These are phyloP conservation scores for Monosporascus sp. DNA, from an alignment of 2,329 filamentous ascomycete species.

Conservation along the genomic window DNA sequence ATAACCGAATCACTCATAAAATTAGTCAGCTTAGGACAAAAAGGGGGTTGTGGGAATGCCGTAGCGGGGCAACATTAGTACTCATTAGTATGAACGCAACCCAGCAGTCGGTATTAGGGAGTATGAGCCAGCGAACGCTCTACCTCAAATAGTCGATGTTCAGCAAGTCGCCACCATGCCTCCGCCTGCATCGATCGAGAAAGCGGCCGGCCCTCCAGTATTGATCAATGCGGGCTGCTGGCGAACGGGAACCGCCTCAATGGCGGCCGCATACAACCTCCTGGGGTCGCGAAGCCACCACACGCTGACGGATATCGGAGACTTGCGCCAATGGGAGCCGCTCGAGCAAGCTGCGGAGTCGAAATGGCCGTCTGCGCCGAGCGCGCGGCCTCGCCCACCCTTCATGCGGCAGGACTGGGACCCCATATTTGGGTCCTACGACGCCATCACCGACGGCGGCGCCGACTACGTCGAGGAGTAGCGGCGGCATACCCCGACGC, in stretches of 20 bases:
- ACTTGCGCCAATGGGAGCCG: conserved; percentile 2
- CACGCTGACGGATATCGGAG: not conserved
- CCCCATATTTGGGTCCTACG: conserved; percentile 7
- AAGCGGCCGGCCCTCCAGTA: not conserved
- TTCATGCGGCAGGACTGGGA: conserved; percentile 8
- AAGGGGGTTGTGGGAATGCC: too few species aligned
- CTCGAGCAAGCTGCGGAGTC: conserved; percentile 6
- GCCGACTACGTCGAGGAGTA: too few species aligned
- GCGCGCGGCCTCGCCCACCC: not conserved
- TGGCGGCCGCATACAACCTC: not conserved
- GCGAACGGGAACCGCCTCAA: not conserved
- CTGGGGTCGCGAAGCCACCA: not conserved
- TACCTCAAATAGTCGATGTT: too few species aligned
- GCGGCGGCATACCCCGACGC: too few species aligned
- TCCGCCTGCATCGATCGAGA: not conserved
- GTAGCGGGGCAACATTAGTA: too few species aligned
- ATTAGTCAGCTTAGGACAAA: too few species aligned
- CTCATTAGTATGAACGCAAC: too few species aligned
- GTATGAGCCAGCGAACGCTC: too few species aligned
- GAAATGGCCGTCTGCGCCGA: conserved; percentile 1
- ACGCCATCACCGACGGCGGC: conserved; percentile 10
- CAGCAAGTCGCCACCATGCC: too few species aligned
- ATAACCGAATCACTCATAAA: too few species aligned
- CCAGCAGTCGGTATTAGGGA: too few species aligned
- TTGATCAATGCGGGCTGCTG: too few species aligned